A percentile compares a stretch with the other conserved stretches of the same genome.
Evolutionary conservation across 2,329 filamentous ascomycete genomes (phyloP).

Genomic region (Mycocentrospora acerina): DNA sequence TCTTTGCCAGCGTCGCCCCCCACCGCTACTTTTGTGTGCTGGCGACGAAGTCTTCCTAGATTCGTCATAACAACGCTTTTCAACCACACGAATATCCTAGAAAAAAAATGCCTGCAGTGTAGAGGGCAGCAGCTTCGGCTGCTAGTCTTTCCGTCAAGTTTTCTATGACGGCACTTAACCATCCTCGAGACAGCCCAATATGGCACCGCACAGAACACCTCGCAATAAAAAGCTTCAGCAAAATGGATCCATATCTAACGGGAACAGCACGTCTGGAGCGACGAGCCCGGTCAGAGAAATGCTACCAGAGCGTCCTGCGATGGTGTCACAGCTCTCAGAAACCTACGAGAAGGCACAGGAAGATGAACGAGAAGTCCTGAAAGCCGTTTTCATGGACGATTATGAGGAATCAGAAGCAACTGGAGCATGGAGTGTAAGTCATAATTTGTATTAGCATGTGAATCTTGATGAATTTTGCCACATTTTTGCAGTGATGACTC

Average conservation of each 20-base stretch:
- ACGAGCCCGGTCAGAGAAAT: constrained; percentile 31
- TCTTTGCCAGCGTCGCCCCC: constrained; percentile 21
- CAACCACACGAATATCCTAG: constrained; percentile 15
- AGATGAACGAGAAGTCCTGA: constrained; percentile 82
- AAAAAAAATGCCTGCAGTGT: constrained; percentile 43
- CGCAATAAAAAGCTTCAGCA: constrained; percentile 41
- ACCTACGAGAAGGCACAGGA: constrained; percentile 79
- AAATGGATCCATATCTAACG: constrained; percentile 34
- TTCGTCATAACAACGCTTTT: constrained; percentile 15
- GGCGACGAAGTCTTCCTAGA: constrained; percentile 22
- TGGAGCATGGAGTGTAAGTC: constrained; percentile 79
- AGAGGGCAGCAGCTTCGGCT: constrained; percentile 52
- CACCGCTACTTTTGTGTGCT: constrained; percentile 25
- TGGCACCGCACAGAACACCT: constrained; percentile 51
- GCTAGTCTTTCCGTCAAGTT: constrained; percentile 42
- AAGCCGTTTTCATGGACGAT: constrained; percentile 88
- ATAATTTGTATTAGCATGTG: not conserved
- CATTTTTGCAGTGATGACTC: constrained; percentile 1
- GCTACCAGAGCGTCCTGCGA: constrained; percentile 33
- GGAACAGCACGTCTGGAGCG: constrained; percentile 20
- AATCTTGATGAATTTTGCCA: too few relatives aligned
- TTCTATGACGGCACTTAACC: constrained; percentile 34
- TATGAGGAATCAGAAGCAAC: constrained; percentile 72
- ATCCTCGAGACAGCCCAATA: constrained; percentile 43
- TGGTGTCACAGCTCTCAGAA: constrained; percentile 51